Conservation (phyloP, 495 filamentous ascomycete species). For the Apodospora peruviana region DNA sequence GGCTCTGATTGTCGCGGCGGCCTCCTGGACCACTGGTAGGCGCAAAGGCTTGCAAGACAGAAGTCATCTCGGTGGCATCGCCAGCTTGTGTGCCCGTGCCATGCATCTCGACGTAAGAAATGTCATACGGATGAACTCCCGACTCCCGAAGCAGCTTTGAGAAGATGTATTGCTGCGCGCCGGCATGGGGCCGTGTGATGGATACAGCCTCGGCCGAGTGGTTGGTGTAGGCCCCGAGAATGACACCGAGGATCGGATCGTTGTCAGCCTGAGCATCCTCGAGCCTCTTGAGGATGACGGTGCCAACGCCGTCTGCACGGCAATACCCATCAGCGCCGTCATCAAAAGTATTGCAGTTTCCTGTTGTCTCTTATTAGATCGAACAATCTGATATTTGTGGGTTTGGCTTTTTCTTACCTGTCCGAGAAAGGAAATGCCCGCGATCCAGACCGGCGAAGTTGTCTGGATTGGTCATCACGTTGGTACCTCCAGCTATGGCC, state of each 20-base stretch:
- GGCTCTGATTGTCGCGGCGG: conserved; percentile 49
- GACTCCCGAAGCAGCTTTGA: conserved; percentile 56
- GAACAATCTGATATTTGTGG: too few relatives aligned
- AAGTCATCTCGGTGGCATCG: conserved; percentile 68
- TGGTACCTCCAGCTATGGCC: conserved; percentile 76
- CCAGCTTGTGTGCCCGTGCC: conserved; percentile 76
- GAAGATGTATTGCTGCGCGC: conserved; percentile 61
- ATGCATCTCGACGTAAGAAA: conserved; percentile 78
- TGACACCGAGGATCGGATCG: conserved; percentile 63
- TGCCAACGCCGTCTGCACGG: conserved; percentile 60
- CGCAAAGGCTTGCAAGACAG: conserved; percentile 70
- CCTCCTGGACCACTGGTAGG: conserved; percentile 47
- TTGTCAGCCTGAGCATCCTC: conserved; percentile 68
- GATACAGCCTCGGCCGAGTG: conserved; percentile 65
- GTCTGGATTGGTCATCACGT: conserved; percentile 68
- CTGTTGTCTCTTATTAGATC: too few relatives aligned
- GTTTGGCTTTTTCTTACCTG: too few relatives aligned
- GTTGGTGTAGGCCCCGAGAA: conserved; percentile 59
- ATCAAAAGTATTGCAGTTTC: conserved; percentile 73
- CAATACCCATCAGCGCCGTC: conserved; percentile 70
- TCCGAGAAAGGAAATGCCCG: conserved; percentile 70
- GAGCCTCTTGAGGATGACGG: conserved; percentile 63
- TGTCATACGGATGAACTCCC: conserved; percentile 56
- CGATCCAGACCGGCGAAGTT: conserved; percentile 71
- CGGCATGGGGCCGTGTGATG: conserved; percentile 67